Evolutionary conservation across 192 early-diverging fungal genomes (phyloP), one percentile per base, ranked within the genome.

Genomic region (Oehlia diaphana): DNA sequence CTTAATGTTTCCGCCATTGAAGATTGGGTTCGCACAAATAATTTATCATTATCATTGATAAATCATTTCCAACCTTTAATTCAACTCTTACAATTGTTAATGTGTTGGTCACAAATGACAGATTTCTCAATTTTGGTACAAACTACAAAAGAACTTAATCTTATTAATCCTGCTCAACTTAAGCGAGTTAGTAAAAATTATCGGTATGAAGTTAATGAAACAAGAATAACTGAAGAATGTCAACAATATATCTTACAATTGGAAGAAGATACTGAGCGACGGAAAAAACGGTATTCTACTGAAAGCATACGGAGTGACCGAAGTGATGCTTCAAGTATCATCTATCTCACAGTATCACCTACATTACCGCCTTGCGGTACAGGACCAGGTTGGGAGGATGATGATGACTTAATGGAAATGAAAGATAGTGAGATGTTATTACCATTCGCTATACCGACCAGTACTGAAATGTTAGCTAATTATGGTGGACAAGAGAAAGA

Each of bases 121-220:
- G 92, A 93, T 66, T 88, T 98, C 39, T 81, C 83, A 10, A 90
- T 91, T 58, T 95, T 92, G 84, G 88, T 96, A 49, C 91, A 94
- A 74, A 93, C 91, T 13, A 91, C 89, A 10, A 86, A 88, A 77
- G 88, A 89, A 76, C 87, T 93, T 77, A 88, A 91, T 68, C 70
- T 87, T 21, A 88, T 95, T 42, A 94, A 94, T 80, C 85, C 91
- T 14, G 81, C 90, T 39, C 95, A 96, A 79, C 87, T 95, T 39
- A 90, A 91, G 66, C 87, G 92, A 4, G 90, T 88, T 13, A 90
- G 96, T 63, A 87, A 88, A 33, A 85, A 89, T 61, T 99, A 99
- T 82, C 87, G 92, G 21, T 99, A 96, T 82, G 97, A 99, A 80
- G 93, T 95, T 14, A 92, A 91, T 37, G 97, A 99, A 79, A 79